These are phyloP conservation scores for Colletotrichum magnum DNA, from an alignment of 2,329 filamentous ascomycete genomes.

Conservation along the genomic window DNA sequence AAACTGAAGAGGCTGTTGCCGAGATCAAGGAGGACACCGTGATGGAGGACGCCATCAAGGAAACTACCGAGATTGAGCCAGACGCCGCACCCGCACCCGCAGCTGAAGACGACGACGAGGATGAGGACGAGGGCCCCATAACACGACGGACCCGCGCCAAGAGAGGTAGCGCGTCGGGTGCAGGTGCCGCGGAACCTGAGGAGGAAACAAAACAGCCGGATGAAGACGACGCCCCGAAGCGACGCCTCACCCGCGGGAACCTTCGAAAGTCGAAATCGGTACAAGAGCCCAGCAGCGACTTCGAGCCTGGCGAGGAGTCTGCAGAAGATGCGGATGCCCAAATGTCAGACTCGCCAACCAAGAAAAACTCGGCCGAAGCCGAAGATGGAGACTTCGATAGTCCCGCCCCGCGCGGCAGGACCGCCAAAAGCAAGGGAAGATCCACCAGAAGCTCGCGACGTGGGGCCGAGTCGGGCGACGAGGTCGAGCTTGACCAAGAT, in stretches of 20 bases:
- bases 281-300: slow-evolving; percentile 72
- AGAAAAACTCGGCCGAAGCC: slow-evolving; percentile 53
- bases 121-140: slow-evolving; percentile 65
- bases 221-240: slow-evolving; percentile 52
- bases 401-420: slow-evolving; percentile 65
- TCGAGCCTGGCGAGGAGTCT: slow-evolving; percentile 72
- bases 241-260: slow-evolving; percentile 64
- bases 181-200: slow-evolving; percentile 47
- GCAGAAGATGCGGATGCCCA: slow-evolving; percentile 60
- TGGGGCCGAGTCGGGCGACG: slow-evolving; percentile 67
- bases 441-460: slow-evolving; percentile 64
- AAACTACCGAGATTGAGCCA: slow-evolving; percentile 49
- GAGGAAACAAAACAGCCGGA: slow-evolving; percentile 44
- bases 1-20: slow-evolving; percentile 47
- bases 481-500: slow-evolving; percentile 71
- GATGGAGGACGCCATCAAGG: slow-evolving; percentile 45
- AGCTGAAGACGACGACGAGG: slow-evolving; percentile 54
- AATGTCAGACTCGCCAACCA: slow-evolving; percentile 52
- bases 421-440: slow-evolving; percentile 54
- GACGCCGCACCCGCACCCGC: slow-evolving; percentile 41
- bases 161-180: slow-evolving; percentile 49
- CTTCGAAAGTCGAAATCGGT: slow-evolving; percentile 61
- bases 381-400: slow-evolving; percentile 63
- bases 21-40: slow-evolving; percentile 40
- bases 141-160: slow-evolving; percentile 58